Evolutionary conservation across 2,329 filamentous ascomycete species (phyloP).

Genomic region (Shiraia sp.): DNA sequence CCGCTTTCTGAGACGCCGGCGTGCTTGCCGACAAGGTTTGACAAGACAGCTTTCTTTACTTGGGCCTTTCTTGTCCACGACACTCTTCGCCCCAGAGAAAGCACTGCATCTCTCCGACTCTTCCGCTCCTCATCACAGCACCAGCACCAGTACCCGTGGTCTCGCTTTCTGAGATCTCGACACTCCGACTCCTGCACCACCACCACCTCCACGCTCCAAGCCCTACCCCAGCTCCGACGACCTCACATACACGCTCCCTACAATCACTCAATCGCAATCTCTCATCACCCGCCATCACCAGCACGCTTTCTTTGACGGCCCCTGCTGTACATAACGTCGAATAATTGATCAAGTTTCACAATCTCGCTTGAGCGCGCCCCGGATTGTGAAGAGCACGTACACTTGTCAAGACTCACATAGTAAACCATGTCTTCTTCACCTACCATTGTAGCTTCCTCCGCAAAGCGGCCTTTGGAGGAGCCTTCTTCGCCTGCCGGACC

Average conservation of each 20-base stretch:
- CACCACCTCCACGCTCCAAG: constrained; percentile 38
- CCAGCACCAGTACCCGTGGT: constrained; percentile 32
- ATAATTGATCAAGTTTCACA: constrained; percentile 43
- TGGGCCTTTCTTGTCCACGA: constrained; percentile 39
- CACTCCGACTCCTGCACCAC: constrained; percentile 31
- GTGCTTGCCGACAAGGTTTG: constrained; percentile 43
- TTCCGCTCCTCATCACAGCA: constrained; percentile 30
- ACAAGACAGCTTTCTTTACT: constrained; percentile 45
- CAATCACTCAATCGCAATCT: constrained; percentile 34
- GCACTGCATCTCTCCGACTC: constrained; percentile 28
- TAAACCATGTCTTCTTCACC: constrained; percentile 52
- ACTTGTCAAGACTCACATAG: constrained; percentile 28
- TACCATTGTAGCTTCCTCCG: constrained; percentile 60
- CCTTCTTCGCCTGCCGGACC: constrained; percentile 91
- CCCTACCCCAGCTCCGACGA: constrained; percentile 39
- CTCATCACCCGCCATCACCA: constrained; percentile 62
- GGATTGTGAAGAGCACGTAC: constrained; percentile 37
- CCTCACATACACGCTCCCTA: constrained; percentile 36
- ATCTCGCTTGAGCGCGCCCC: constrained; percentile 29
- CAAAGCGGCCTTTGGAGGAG: constrained; percentile 96
- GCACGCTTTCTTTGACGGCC: constrained; percentile 89
- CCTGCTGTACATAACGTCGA: constrained; percentile 67
- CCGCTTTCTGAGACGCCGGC: constrained; percentile 25
- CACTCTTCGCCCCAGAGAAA: constrained; percentile 28
- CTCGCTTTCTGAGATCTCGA: constrained; percentile 30